Evolutionary conservation across 192 early-diverging fungal genomes (phyloP).

Genomic region (Coemansia sp.): DNA sequence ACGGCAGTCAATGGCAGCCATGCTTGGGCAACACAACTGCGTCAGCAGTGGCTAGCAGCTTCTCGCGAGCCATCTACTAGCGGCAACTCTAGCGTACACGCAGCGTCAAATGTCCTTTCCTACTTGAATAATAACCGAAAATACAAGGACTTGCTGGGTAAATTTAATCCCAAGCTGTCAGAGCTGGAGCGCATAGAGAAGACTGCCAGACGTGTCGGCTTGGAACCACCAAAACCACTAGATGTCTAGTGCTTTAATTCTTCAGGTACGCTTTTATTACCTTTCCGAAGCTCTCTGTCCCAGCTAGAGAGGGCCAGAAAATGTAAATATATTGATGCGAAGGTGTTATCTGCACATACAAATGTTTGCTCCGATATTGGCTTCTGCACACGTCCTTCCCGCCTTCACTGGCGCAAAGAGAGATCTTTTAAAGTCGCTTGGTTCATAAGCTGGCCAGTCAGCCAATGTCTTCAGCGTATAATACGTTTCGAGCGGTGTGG

Average conservation of each 20-base stretch:
- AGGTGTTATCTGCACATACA: constrained; percentile 35
- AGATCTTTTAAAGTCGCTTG: constrained; percentile 23
- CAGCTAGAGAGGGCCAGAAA: not conserved
- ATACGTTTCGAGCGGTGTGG: constrained; percentile 41
- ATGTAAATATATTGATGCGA: not conserved
- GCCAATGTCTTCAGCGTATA: constrained; percentile 37
- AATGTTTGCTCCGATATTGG: constrained; percentile 32
- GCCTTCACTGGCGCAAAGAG: constrained; percentile 29
- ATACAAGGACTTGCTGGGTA: constrained; percentile 30
- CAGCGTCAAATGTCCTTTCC: constrained; percentile 22
- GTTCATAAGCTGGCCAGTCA: constrained; percentile 33
- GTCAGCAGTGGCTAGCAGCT: constrained; percentile 30
- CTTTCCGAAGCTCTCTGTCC: not conserved
- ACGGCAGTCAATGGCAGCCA: constrained; percentile 19
- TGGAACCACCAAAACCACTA: constrained; percentile 23
- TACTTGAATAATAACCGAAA: constrained; percentile 34
- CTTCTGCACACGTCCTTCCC: constrained; percentile 38
- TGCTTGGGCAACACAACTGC: constrained; percentile 40
- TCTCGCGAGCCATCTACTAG: not conserved
- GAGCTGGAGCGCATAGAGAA: constrained; percentile 36
- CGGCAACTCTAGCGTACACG: not conserved
- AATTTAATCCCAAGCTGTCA: constrained; percentile 34
- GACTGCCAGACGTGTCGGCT: constrained; percentile 37
- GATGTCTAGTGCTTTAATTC: not conserved
- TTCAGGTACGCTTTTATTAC: not conserved